Conservation (phyloP, 2,329 filamentous ascomycete genomes). For the Trichophyton rubrum region DNA sequence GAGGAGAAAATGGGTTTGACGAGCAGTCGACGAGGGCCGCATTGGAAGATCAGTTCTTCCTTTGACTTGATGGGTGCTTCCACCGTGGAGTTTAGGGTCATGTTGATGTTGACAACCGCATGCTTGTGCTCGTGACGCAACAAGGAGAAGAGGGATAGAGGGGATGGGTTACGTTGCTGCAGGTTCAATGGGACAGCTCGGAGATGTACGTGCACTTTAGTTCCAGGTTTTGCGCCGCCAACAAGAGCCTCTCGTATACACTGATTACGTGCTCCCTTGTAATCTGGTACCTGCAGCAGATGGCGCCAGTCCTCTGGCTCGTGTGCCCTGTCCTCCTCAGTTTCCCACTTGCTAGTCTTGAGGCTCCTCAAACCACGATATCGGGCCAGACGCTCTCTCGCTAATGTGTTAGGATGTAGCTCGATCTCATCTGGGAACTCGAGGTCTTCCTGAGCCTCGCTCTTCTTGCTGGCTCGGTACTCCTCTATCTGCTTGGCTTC, state of each 20-base stretch:
- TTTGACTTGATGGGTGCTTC: slow-evolving; percentile 73
- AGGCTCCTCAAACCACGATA: slow-evolving; percentile 90
- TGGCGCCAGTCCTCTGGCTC: slow-evolving; percentile 85
- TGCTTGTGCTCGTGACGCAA: slow-evolving; percentile 92
- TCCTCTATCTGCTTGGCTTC: slow-evolving; percentile 70
- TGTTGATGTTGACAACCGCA: slow-evolving; percentile 76
- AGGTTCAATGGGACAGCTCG: slow-evolving; percentile 45
- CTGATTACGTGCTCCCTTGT: slow-evolving; percentile 67
- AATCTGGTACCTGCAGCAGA: slow-evolving; percentile 77
- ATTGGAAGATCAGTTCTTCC: slow-evolving; percentile 82
- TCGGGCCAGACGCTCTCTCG: slow-evolving; percentile 68
- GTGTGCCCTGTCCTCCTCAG: slow-evolving; percentile 70
- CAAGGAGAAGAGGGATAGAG: slow-evolving; percentile 70
- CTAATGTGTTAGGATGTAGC: slow-evolving; percentile 72
- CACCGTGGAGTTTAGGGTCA: slow-evolving; percentile 70
- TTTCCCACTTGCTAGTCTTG: slow-evolving; percentile 77
- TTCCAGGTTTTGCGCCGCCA: slow-evolving; percentile 77
- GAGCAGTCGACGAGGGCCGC: slow-evolving; percentile 71
- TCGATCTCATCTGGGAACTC: slow-evolving; percentile 98
- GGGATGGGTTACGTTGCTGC: slow-evolving; percentile 41
- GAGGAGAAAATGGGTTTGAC: slow-evolving; percentile 87
- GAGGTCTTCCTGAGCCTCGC: slow-evolving; percentile 75
- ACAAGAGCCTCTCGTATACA: slow-evolving; percentile 69
- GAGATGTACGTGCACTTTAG: slow-evolving; percentile 68
- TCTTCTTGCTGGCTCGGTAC: slow-evolving; percentile 64